Evolutionary conservation across 2,329 filamentous ascomycete species (phyloP).

Genomic region (Onygenales sp.): DNA sequence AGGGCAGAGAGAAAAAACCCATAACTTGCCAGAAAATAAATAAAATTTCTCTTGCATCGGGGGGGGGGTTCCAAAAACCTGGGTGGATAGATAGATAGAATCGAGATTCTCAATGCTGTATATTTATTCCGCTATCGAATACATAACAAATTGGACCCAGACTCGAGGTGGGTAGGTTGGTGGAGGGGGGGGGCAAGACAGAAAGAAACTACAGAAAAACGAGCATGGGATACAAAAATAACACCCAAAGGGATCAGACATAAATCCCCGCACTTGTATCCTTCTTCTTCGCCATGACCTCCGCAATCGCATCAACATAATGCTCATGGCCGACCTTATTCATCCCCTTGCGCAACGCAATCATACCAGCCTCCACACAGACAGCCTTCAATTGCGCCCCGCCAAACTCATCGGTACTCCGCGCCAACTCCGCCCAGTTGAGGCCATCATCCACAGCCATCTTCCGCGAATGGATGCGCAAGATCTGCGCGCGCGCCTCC

Average conservation of each 20-base stretch:
- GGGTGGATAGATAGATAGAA: no score
- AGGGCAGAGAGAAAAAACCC: no score
- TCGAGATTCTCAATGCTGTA: background rate
- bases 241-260: constrained; percentile 18
- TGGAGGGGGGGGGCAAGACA: background rate
- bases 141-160: constrained; percentile 7
- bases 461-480: constrained; percentile 95
- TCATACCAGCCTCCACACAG: constrained; percentile 98
- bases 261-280: constrained; percentile 48
- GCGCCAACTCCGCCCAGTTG: constrained; percentile 92
- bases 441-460: constrained; percentile 91
- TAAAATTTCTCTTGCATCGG: no score
- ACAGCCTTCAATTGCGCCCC: constrained; percentile 97
- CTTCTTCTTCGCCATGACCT: constrained; percentile 87
- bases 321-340: constrained; percentile 97
- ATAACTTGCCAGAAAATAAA: no score
- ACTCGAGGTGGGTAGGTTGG: constrained; percentile 4
- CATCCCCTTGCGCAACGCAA: constrained; percentile 86
- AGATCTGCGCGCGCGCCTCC: constrained; percentile 90
- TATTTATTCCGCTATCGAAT: constrained; percentile 13
- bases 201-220: background rate
- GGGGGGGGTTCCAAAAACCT: no score
- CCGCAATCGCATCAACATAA: constrained; percentile 95
- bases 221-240: background rate
- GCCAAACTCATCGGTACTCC: constrained; percentile 96